Evolutionary conservation across 2,329 filamentous ascomycete genomes (phyloP).

Genomic region (Ophiostoma sp.): DNA sequence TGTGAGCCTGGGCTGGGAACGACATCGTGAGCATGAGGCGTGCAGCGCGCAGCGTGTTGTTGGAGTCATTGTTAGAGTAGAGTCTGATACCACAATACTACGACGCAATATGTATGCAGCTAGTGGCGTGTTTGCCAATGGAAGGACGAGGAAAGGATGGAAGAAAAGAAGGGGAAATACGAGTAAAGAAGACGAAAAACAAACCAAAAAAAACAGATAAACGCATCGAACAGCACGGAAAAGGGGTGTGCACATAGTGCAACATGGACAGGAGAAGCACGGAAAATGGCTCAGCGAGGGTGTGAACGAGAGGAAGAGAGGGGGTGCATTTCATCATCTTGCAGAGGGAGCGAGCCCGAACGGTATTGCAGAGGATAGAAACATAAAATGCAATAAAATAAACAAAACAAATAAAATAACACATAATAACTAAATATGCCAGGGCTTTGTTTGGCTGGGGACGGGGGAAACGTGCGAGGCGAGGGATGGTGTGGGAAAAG

Average conservation of each 20-base stretch:
- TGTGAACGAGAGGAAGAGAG: neutral
- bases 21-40: too few species aligned
- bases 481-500: neutral
- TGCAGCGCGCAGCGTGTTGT: too few species aligned
- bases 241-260: too few species aligned
- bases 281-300: neutral
- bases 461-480: neutral
- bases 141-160: constrained; percentile 4
- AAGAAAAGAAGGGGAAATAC: neutral
- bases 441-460: neutral
- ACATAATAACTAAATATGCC: neutral
- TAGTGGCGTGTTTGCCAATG: neutral
- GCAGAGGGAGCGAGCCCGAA: too few species aligned
- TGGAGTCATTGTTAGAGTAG: too few species aligned
- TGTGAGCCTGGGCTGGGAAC: too few species aligned
- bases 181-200: neutral
- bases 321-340: too few species aligned
- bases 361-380: neutral
- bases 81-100: too few species aligned
- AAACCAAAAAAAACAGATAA: neutral
- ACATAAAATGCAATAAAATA: neutral
- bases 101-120: neutral
- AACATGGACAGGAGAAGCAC: neutral
- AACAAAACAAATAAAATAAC: too few species aligned
- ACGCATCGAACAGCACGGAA: neutral